Conservation (phyloP, 2,329 filamentous ascomycete species). For the Botrytis squamosa region DNA sequence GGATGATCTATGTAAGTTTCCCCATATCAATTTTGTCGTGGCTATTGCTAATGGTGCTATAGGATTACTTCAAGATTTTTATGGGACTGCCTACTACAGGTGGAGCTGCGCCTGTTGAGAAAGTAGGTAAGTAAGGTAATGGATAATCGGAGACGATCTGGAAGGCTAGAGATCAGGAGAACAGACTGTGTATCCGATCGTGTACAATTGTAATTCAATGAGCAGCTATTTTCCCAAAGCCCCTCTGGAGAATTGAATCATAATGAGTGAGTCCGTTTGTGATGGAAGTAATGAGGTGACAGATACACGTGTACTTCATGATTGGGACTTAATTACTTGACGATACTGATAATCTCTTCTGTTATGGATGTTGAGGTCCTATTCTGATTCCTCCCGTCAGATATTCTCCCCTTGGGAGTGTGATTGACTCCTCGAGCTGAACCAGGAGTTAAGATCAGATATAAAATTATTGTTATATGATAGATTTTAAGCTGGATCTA, state of each 20-base stretch:
- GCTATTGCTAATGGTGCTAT: conserved; percentile 19
- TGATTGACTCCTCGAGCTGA: background rate
- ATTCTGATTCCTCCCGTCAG: background rate
- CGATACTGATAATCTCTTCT: background rate
- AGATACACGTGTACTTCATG: background rate
- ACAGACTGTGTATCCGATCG: background rate
- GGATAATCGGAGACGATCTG: background rate
- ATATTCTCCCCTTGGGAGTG: background rate
- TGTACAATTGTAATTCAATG: background rate
- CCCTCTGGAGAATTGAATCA: background rate
- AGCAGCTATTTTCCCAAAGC: background rate
- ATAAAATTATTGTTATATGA: too few species aligned
- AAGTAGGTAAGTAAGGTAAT: conserved; percentile 32
- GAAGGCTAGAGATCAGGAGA: background rate
- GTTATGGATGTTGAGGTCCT: background rate
- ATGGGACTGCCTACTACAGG: conserved; percentile 85
- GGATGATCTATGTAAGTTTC: conserved; percentile 76
- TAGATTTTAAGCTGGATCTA: too few species aligned
- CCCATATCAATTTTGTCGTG: background rate
- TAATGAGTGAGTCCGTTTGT: background rate
- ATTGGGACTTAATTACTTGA: background rate
- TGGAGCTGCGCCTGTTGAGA: conserved; percentile 43
- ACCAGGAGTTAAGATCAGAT: background rate
- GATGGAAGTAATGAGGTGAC: background rate
- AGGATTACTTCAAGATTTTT: conserved; percentile 87